phyloP scores from a whole-genome alignment of 257 asterid genomes.

The Plantago major region DNA sequence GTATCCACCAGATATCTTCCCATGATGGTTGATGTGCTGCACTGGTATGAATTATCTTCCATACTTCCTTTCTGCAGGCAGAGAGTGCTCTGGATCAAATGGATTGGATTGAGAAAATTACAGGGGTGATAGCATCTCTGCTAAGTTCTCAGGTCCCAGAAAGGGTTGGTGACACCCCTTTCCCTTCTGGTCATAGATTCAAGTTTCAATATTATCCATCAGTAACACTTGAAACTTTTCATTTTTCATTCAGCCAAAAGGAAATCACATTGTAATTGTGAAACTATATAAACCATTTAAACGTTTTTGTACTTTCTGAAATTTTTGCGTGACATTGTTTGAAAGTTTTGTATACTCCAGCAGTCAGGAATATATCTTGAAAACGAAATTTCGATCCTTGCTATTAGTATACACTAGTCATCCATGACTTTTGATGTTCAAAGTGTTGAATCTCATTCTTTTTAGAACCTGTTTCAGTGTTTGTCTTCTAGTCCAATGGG shows the following conservation, averaged over 20 bases:
- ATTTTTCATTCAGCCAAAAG: no score
- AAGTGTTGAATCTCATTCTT: constrained; percentile 5
- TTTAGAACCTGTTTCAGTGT: constrained; percentile 45
- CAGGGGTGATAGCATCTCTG: constrained; percentile 96
- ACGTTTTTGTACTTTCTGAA: background rate
- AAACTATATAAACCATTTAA: background rate
- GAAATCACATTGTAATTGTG: background rate
- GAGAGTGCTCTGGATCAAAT: constrained; percentile 98
- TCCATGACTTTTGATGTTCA: constrained; percentile 1
- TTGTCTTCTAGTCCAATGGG: constrained; percentile 82
- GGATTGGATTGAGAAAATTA: constrained; percentile 99
- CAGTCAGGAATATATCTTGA: background rate
- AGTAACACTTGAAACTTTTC: no score
- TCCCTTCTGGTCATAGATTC: background rate
- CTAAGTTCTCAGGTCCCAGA: constrained; percentile 97
- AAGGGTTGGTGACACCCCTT: constrained; percentile 44
- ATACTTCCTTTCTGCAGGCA: constrained; percentile 67
- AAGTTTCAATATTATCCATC: no score
- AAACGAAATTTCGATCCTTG: background rate
- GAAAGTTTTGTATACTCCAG: no score
- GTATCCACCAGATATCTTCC: background rate
- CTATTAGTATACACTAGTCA: constrained; percentile 3
- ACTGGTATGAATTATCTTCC: constrained; percentile 22
- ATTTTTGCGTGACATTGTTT: no score
- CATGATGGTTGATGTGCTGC: constrained; percentile 24